Evolutionary conservation across 345 rosid genomes (phyloP), one percentile per base, ranked within the genome.

Genomic region (Barbarea vulgaris): DNA sequence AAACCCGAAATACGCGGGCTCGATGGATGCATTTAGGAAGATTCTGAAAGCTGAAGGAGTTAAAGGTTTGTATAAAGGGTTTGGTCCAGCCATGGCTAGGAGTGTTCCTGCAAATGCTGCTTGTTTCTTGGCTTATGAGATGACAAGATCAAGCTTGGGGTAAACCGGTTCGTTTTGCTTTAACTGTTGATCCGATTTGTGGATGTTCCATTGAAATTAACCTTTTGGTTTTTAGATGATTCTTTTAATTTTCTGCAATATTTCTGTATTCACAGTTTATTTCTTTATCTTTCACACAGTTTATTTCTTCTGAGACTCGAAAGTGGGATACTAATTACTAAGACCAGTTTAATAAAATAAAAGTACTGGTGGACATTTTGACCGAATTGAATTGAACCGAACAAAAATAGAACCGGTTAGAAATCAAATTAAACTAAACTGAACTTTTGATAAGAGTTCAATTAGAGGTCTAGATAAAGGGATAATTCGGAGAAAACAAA

Each of bases 21-120:
- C 95, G 37, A 72, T 88, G 25, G 88, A 88, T 70, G 91, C 98
- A 10, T 88, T 91, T 59, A 78, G 81, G 39, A 93, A 84, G 87
- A 89, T 91, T 51, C 69, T 89, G 70, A 88, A 87, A 19, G 76
- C 91, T 0, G 98, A 96, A 76, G 97, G 99, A 33, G 81, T 84
- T 63, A 96, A 93, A 81, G 99, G 99, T 55, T 75, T 96, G 77
- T 96, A 93, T 87, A 93, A 84, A 79, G 99, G 99, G 27, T 96
- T 96, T 25, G 89, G 96, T 56, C 94, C 98, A 30, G 98, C 99
- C 48, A 90, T 96, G 99, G 96, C 84, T 11, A 83, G 97, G 69
- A 96, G 99, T 70, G 81, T 96, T 46, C 98, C 98, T 28, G 99
- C 99, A 19, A 96, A 96, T 85, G 98, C 97, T 36, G 99, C 97